A percentile compares a stretch with the other conserved stretches of the same genome.
phyloP scores from a whole-genome alignment of 1,139 yeast genomes.

The Sugiyamaella neomexicana region DNA sequence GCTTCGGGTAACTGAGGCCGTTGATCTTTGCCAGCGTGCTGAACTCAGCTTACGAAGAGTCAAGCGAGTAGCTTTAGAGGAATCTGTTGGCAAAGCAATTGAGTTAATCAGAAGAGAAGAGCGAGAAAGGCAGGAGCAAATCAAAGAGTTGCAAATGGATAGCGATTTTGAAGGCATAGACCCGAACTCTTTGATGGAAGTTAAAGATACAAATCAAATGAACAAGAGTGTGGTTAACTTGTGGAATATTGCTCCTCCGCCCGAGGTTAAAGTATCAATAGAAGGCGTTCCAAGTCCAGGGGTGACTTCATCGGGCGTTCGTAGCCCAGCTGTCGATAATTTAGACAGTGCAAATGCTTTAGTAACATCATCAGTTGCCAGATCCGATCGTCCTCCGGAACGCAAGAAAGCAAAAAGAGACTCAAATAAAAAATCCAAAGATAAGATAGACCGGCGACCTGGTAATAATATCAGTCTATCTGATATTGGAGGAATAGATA shows the following conservation, averaged over 20 bases:
- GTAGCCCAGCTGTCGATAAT: slow-evolving; percentile 15
- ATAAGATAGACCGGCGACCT: slow-evolving; percentile 25
- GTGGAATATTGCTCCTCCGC: slow-evolving; percentile 51
- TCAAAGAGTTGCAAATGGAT: slow-evolving; percentile 33
- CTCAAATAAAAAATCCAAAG: slow-evolving; percentile 30
- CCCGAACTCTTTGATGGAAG: slow-evolving; percentile 59
- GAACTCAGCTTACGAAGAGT: slow-evolving; percentile 53
- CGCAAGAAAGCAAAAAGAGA: slow-evolving; percentile 26
- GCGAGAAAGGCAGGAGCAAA: slow-evolving; percentile 42
- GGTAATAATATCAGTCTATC: slow-evolving; percentile 49
- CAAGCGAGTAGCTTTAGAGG: slow-evolving; percentile 59
- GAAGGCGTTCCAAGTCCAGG: slow-evolving; percentile 7
- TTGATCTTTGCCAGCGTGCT: slow-evolving; percentile 29
- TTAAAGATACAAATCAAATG: slow-evolving; percentile 52
- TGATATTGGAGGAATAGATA: slow-evolving; percentile 87
- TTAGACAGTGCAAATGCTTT: slow-evolving; percentile 11
- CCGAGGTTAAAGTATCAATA: slow-evolving; percentile 10
- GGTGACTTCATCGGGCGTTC: no score
- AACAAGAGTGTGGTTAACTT: slow-evolving; percentile 73
- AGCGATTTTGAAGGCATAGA: slow-evolving; percentile 47
- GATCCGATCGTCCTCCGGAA: slow-evolving; percentile 19
- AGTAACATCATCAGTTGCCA: slow-evolving; percentile 11
- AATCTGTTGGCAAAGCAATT: slow-evolving; percentile 57
- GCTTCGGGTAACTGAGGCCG: slow-evolving; percentile 27
- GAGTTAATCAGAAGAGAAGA: slow-evolving; percentile 44